These are phyloP conservation scores for Darksidea phi DNA, from an alignment of 495 filamentous ascomycete species.

Conservation along the genomic window DNA sequence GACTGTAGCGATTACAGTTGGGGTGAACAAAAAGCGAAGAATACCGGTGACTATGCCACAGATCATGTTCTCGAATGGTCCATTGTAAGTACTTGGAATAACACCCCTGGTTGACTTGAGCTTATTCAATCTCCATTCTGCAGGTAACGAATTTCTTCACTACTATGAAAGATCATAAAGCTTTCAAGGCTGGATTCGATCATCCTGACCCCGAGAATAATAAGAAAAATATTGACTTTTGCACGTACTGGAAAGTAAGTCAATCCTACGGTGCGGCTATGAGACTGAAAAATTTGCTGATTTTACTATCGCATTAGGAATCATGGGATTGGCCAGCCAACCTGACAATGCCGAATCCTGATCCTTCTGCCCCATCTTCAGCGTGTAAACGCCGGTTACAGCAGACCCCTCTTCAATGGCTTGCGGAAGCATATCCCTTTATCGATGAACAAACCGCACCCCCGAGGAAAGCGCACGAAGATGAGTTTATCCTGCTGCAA, in stretches of 20 bases:
- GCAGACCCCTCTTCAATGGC: slow-evolving; percentile 11
- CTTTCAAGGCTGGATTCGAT: slow-evolving; percentile 5
- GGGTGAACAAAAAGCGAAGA: slow-evolving; percentile 9
- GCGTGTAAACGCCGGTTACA: neutral
- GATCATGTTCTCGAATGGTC: slow-evolving; percentile 22
- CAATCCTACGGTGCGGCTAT: neutral
- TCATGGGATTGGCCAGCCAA: slow-evolving; percentile 19
- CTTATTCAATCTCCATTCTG: neutral
- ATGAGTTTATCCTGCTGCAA: slow-evolving; percentile 14
- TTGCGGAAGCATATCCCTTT: slow-evolving; percentile 15
- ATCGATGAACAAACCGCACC: neutral
- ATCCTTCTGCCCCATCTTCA: slow-evolving; percentile 3
- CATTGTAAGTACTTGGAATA: neutral
- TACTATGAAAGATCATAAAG: slow-evolving; percentile 6
- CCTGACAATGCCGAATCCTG: slow-evolving; percentile 3
- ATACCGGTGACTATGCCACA: slow-evolving; percentile 3
- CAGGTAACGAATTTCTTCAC: slow-evolving; percentile 7
- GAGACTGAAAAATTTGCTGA: slow-evolving; percentile 1
- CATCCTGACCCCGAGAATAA: slow-evolving; percentile 5
- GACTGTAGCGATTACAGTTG: slow-evolving; percentile 15
- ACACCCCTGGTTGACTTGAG: neutral
- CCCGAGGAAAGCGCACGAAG: slow-evolving; percentile 9
- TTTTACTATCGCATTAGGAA: slow-evolving; percentile 7
- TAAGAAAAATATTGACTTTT: slow-evolving; percentile 9
- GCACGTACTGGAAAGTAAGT: slow-evolving; percentile 17